Evolutionary conservation across 2,329 filamentous ascomycete species (phyloP).

Genomic region (Thyridium curvatum): DNA sequence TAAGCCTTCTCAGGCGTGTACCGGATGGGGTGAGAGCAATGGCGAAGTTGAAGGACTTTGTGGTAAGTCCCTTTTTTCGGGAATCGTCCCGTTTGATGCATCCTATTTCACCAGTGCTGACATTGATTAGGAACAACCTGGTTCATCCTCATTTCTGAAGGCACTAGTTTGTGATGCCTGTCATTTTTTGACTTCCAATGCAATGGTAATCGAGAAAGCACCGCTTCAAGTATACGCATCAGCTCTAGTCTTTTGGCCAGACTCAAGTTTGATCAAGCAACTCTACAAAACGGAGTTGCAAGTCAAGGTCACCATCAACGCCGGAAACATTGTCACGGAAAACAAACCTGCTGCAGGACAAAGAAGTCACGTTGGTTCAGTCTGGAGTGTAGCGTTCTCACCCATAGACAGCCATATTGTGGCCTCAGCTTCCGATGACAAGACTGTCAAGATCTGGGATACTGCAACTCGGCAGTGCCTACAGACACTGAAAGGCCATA

Average conservation of each 20-base stretch:
- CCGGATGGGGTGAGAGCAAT: too few relatives aligned
- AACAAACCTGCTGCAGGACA: too few relatives aligned
- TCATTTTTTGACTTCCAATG: too few relatives aligned
- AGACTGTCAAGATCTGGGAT: slow-evolving; percentile 5
- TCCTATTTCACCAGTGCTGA: too few relatives aligned
- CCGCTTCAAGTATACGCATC: slow-evolving; percentile 5
- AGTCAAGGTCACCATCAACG: background rate
- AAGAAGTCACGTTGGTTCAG: too few relatives aligned
- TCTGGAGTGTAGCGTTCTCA: slow-evolving; percentile 1
- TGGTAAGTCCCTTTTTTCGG: too few relatives aligned
- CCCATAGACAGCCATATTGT: background rate
- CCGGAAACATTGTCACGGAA: background rate
- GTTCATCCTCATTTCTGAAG: too few relatives aligned
- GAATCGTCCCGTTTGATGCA: too few relatives aligned
- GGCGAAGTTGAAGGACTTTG: too few relatives aligned
- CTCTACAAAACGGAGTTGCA: background rate
- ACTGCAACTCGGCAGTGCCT: background rate
- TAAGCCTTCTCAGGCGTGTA: too few relatives aligned
- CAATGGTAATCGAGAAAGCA: background rate
- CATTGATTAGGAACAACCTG: too few relatives aligned
- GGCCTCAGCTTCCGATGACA: slow-evolving; percentile 2
- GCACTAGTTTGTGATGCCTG: too few relatives aligned
- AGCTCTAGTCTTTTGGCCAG: slow-evolving; percentile 3
- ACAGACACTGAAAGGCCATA: slow-evolving; percentile 2
- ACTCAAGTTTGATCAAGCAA: background rate